phyloP scores from a whole-genome alignment of 345 rosid species.

The Salix suchowensis region DNA sequence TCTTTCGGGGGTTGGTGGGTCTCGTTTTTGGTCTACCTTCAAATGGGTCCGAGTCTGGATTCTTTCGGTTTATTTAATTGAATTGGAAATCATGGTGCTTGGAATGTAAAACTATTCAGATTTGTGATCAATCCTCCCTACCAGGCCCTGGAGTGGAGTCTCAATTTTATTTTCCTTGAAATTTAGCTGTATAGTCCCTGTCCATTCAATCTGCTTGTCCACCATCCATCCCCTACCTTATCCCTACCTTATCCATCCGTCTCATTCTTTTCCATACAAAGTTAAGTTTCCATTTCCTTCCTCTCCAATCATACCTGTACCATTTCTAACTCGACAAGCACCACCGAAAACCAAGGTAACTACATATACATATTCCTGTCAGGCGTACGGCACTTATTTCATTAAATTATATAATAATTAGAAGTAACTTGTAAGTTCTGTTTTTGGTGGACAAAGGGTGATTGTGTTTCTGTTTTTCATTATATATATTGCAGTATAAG shows the following conservation, averaged over 20 bases:
- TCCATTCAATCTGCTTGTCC: background rate
- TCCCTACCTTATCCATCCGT: slow-evolving; percentile 6
- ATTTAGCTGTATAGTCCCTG: background rate
- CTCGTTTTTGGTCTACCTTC: background rate
- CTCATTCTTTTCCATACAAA: background rate
- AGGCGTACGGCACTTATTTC: background rate
- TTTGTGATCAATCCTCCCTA: background rate
- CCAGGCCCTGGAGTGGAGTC: background rate
- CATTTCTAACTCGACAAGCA: background rate
- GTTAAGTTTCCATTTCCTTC: background rate
- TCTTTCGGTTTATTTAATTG: background rate
- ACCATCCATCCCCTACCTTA: background rate
- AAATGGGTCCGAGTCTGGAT: background rate
- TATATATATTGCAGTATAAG: background rate
- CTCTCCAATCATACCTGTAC: background rate
- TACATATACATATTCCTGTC: background rate
- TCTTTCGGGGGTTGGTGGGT: background rate
- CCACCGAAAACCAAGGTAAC: background rate
- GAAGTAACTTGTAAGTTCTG: background rate
- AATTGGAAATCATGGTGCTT: background rate
- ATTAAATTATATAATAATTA: background rate
- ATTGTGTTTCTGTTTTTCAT: background rate
- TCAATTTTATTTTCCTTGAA: background rate
- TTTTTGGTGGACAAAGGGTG: background rate
- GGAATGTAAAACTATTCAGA: background rate